Evolutionary conservation across 1,284 basidiomycete genomes (phyloP).

Genomic region (Rugiboletus extremiorientalis): DNA sequence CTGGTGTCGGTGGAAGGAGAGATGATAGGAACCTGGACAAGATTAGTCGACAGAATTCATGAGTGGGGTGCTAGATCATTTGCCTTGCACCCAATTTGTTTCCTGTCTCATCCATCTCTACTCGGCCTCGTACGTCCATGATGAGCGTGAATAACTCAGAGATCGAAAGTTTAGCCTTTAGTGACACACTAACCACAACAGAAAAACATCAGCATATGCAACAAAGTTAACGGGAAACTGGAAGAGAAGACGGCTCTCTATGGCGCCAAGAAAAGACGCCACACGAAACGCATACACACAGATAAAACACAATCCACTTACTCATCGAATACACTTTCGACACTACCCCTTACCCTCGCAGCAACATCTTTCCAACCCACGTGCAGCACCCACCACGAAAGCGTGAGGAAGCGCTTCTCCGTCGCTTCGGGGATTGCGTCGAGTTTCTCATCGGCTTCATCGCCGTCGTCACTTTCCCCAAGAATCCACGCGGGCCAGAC

Average conservation of each 20-base stretch:
- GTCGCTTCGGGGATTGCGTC: constrained; percentile 52
- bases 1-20: constrained; percentile 68
- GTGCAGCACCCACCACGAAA: constrained; percentile 91
- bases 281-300: not conserved
- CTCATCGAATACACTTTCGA: constrained; percentile 81
- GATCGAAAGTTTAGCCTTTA: constrained; percentile 71
- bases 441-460: constrained; percentile 19
- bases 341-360: constrained; percentile 67
- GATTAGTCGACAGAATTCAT: not conserved
- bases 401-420: constrained; percentile 78
- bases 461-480: constrained; percentile 11
- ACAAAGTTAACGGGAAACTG: not conserved
- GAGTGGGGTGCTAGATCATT: not conserved
- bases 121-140: constrained; percentile 65
- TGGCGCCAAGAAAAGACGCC: not conserved
- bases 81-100: constrained; percentile 42
- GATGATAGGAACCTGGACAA: constrained; percentile 65
- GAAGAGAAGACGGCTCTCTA: not conserved
- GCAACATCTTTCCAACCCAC: constrained; percentile 86
- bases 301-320: constrained; percentile 38
- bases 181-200: constrained; percentile 55
- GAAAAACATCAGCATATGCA: constrained; percentile 7
- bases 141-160: constrained; percentile 70
- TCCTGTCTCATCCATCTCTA: constrained; percentile 71
- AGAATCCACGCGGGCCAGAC: constrained; percentile 28